A percentile compares a stretch with the other conserved stretches of the same genome.
phyloP scores from a whole-genome alignment of 306 rosid species.

The Carpinus viminea region DNA sequence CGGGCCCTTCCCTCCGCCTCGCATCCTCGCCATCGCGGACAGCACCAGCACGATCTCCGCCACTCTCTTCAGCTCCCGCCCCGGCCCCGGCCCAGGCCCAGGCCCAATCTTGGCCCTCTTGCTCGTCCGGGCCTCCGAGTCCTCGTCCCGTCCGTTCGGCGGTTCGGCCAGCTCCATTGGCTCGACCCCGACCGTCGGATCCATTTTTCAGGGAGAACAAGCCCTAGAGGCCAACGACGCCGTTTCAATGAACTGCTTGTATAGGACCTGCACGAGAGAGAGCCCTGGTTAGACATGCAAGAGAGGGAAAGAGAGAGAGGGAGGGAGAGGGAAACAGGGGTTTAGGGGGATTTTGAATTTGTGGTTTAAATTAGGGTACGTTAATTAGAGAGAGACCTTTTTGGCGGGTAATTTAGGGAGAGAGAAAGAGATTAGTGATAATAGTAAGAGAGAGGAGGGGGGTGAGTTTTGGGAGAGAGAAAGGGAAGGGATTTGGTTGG shows the following conservation, averaged over 20 bases:
- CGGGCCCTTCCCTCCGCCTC: constrained; percentile 70
- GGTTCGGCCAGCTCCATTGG: constrained; percentile 7
- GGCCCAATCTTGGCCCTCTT: constrained; percentile 58
- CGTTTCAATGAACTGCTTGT: background rate
- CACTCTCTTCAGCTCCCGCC: constrained; percentile 61
- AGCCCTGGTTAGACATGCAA: background rate
- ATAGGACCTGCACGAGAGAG: constrained; percentile 11
- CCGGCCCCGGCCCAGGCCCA: background rate
- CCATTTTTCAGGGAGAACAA: constrained; percentile 33
- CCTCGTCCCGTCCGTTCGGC: constrained; percentile 40
- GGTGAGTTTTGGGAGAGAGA: constrained; percentile 6
- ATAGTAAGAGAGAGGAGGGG: background rate
- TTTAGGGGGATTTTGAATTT: constrained; percentile 17
- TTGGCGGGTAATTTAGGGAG: constrained; percentile 39
- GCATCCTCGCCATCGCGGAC: constrained; percentile 76
- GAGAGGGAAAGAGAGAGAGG: constrained; percentile 24
- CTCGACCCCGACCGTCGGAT: constrained; percentile 19
- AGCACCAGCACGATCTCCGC: constrained; percentile 89
- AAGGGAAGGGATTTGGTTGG: background rate
- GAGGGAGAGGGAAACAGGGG: background rate
- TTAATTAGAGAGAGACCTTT: constrained; percentile 6
- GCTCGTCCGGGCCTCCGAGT: constrained; percentile 29
- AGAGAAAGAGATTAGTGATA: background rate
- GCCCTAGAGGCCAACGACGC: constrained; percentile 1
- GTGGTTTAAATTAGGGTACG: background rate